A percentile compares a stretch with the other conserved stretches of the same genome.
Conservation (phyloP, 176 grass and related monocot species). For the Paspalum vaginatum region DNA sequence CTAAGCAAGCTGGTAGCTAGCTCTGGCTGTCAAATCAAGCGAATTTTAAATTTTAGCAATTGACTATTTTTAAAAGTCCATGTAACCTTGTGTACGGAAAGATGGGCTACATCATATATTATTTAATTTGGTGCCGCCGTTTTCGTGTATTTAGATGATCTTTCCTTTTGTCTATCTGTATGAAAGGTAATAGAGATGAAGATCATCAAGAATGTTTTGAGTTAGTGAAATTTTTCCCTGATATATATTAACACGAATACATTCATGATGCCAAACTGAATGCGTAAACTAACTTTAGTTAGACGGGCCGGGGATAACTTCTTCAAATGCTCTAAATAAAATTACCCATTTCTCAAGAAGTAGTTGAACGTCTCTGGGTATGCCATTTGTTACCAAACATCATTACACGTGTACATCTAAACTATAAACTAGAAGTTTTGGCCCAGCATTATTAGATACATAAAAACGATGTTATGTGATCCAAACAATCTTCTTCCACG, state of each 20-base stretch:
- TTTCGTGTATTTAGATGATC: not conserved
- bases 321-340: not conserved
- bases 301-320: not conserved
- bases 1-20: not conserved
- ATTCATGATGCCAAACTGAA: not conserved
- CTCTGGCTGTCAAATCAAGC: conserved; percentile 20
- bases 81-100: not conserved
- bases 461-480: conserved; percentile 16
- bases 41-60: not conserved
- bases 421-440: conserved; percentile 21
- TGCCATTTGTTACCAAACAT: not conserved
- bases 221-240: not conserved
- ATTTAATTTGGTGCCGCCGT: not conserved
- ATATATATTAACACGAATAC: not conserved
- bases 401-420: conserved; percentile 30
- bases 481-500: not conserved
- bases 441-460: conserved; percentile 26
- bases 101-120: not conserved
- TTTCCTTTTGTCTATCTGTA: not conserved
- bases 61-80: not conserved
- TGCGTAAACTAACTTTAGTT: not conserved
- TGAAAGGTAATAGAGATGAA: not conserved
- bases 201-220: not conserved
- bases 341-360: not conserved
- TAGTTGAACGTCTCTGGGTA: not conserved